Evolutionary conservation across 495 filamentous ascomycete species (phyloP).

Genomic region (Aspergillus mulundensis): DNA sequence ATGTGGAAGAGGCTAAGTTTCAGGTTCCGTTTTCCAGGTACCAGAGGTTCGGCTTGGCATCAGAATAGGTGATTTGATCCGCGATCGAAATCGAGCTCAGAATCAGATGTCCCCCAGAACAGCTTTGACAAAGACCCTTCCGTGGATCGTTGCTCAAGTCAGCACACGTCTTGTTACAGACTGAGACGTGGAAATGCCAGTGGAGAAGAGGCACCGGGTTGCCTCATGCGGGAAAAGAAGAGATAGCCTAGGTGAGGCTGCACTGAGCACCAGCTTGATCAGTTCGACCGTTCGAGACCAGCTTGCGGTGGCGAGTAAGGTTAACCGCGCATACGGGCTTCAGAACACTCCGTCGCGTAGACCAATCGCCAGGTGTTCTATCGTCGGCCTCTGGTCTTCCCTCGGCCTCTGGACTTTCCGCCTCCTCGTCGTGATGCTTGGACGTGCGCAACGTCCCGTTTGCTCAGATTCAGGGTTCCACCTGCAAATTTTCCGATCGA

Average conservation of each 20-base stretch:
- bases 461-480: conserved; percentile 74
- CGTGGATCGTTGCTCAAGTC: not conserved
- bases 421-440: conserved; percentile 32
- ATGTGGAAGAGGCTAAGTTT: conserved; percentile 13
- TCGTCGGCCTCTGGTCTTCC: conserved; percentile 15
- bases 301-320: not conserved
- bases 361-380: not conserved
- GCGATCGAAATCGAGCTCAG: not conserved
- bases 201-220: conserved; percentile 1
- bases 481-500: conserved; percentile 74
- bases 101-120: not conserved
- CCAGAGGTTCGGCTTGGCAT: conserved; percentile 6
- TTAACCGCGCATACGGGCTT: not conserved
- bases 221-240: conserved; percentile 6
- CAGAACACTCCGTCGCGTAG: not conserved
- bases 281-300: not conserved
- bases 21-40: conserved; percentile 8
- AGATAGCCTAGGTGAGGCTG: not conserved
- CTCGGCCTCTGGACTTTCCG: conserved; percentile 2
- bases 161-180: not conserved
- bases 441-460: conserved; percentile 68
- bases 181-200: not conserved
- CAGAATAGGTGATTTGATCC: not conserved
- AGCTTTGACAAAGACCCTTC: not conserved
- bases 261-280: not conserved